Evolutionary conservation across 768 basidiomycete genomes (phyloP).

Genomic region (Russula virescens): DNA sequence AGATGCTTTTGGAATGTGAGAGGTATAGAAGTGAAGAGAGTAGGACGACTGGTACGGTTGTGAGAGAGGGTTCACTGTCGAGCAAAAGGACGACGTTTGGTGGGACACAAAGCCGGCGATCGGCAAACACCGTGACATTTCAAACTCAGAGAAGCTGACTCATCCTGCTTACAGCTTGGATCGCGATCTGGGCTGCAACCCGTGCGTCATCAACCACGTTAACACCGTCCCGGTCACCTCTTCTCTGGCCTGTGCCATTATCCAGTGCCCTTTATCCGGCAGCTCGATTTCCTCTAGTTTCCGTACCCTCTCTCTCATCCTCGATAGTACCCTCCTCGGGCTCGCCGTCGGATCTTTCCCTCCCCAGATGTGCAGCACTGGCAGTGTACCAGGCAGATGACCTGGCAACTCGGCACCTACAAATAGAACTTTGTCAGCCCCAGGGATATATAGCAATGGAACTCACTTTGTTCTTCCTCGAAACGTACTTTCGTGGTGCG

Average conservation of each 20-base stretch:
- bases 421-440: background rate
- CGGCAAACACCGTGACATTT: slow-evolving; percentile 5
- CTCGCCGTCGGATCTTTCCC: slow-evolving; percentile 39
- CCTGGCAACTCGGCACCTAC: slow-evolving; percentile 6
- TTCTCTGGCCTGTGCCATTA: slow-evolving; percentile 7
- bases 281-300: background rate
- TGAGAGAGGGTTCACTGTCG: slow-evolving; percentile 8
- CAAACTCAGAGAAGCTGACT: slow-evolving; percentile 13
- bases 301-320: background rate
- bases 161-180: background rate
- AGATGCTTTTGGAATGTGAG: background rate
- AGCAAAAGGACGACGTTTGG: background rate
- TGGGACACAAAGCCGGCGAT: background rate
- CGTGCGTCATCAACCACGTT: slow-evolving; percentile 1
- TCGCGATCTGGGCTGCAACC: too few species aligned
- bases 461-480: slow-evolving; percentile 54
- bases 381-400: slow-evolving; percentile 6
- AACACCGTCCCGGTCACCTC: slow-evolving; percentile 5
- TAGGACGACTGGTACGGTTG: background rate
- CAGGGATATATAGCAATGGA: too few species aligned
- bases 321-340: background rate
- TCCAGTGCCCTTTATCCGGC: slow-evolving; percentile 9
- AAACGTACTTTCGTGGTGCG: slow-evolving; percentile 54
- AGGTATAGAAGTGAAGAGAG: background rate
- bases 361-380: slow-evolving; percentile 14